Percentiles rank a stretch among this genome's conserved stretches.
phyloP scores from a whole-genome alignment of 441 rosid genomes.

The Pelargonium australe region DNA sequence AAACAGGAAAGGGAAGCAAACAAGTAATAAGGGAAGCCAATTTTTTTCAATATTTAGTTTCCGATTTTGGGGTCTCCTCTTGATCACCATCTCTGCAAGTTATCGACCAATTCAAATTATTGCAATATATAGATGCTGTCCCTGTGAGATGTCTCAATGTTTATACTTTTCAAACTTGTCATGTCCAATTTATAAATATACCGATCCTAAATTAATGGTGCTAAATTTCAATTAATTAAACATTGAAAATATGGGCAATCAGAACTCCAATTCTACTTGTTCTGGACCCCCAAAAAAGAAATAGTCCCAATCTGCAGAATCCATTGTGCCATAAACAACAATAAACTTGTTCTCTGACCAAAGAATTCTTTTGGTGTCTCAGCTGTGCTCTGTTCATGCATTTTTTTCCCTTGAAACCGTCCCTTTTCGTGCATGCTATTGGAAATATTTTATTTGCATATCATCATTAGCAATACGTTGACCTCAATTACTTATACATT shows the following conservation, averaged over 20 bases:
- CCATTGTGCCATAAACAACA: not conserved
- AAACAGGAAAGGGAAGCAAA: not conserved
- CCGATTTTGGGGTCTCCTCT: not conserved
- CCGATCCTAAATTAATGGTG: not conserved
- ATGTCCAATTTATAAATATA: not conserved
- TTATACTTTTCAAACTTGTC: not conserved
- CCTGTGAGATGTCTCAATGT: not conserved
- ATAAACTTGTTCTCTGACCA: not conserved
- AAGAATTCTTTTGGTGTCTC: not conserved
- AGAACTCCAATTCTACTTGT: not conserved
- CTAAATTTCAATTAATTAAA: not conserved
- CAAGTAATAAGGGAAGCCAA: not conserved
- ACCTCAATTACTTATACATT: not conserved
- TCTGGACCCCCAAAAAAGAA: not conserved
- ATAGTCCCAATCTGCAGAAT: not conserved
- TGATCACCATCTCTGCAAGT: not conserved
- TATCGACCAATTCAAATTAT: not conserved
- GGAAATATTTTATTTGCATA: not conserved
- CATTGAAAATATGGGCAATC: too few species aligned
- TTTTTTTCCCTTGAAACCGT: not conserved
- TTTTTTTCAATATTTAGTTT: too few species aligned
- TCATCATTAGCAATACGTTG: not conserved
- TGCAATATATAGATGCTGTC: not conserved
- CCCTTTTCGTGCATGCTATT: not conserved
- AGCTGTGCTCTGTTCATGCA: not conserved